Evolutionary conservation across 768 basidiomycete species (phyloP), one percentile per base, ranked within the genome.

Genomic region (Clitopilus passeckerianus): DNA sequence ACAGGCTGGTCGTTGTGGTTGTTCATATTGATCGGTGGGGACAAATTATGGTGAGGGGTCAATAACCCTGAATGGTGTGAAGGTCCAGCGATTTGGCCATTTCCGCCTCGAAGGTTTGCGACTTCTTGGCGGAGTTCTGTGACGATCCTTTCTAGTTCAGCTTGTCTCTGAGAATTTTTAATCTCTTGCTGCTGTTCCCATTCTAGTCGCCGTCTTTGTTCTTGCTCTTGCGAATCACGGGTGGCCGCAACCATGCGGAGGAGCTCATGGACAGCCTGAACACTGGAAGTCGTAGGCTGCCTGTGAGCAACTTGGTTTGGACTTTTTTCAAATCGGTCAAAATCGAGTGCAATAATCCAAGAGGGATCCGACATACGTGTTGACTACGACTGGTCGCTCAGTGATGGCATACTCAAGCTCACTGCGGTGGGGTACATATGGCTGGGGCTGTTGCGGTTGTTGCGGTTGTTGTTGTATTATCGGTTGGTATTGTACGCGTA

Each of bases 171-270:
- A 14, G 71, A 64, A 55, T 76, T 78, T 64, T 79, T 86, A 9
- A 79, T 79, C 72, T 90, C 90, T 61, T 88, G 85, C 59, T 86
- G 85, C 63, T 80, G 76, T 65, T 91, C 90, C 89, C 90, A 91
- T 35, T 75, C 80, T 7, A 79, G 57, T 53, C 88, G 76, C 18
- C 90, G 78, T 62, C 75, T 81, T 37, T 76, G 73, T 62, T 91
- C 90, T 16, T 73, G 76, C 55, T 87, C 86, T 50, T 85, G 83
- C 0, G 83, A 81, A 33, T 88, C 81, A 62, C 77, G 78, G 0
- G 84, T 84, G 0, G 80, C 76, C n/a, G 77, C 69, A 6, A 88
- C 70, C 56, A 84, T 76, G n/a, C 83, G 80, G 58, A 85, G 67
- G 35, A 90, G 76, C 62, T 89, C 85, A 15, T 86, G 81, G 0